Conservation (phyloP, 805 yeast species). For the Priceomyces carsonii region DNA sequence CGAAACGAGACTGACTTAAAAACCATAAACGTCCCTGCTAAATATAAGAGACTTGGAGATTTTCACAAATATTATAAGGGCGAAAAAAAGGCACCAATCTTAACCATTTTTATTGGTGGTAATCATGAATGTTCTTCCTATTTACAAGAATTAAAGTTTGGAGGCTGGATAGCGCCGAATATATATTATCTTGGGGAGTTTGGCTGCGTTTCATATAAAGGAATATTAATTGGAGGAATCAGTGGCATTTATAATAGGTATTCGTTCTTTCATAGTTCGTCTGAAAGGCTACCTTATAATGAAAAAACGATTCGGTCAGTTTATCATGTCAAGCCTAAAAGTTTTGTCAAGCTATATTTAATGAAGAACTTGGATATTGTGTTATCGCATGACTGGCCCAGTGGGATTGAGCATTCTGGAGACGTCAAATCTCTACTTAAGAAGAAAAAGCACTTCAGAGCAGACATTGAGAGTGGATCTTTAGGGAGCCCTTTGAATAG, state of each 20-base stretch:
- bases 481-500: constrained; percentile 76
- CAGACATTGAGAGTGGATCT: constrained; percentile 57
- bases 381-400: constrained; percentile 95
- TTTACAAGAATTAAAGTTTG: constrained; percentile 67
- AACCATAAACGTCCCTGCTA: constrained; percentile 76
- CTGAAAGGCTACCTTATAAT: constrained; percentile 51
- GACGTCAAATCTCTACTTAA: constrained; percentile 48
- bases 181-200: constrained; percentile 83
- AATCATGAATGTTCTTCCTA: constrained; percentile 91
- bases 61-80: constrained; percentile 74
- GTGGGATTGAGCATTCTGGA: constrained; percentile 69
- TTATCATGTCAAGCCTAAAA: constrained; percentile 73
- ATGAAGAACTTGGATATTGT: constrained; percentile 51
- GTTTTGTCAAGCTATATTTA: constrained; percentile 56
- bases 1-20: constrained; percentile 63
- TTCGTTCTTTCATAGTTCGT: constrained; percentile 39
- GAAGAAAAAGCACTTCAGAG: constrained; percentile 64
- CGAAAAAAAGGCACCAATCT: constrained; percentile 60
- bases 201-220: constrained; percentile 72
- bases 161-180: constrained; percentile 93
- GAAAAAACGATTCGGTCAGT: constrained; percentile 51
- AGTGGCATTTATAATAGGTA: constrained; percentile 75
- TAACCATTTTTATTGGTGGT: constrained; percentile 88
- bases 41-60: constrained; percentile 76
- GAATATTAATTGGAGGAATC: constrained; percentile 74